These are phyloP conservation scores for Boletus smithii DNA, from an alignment of 1,284 basidiomycete genomes.

Conservation along the genomic window DNA sequence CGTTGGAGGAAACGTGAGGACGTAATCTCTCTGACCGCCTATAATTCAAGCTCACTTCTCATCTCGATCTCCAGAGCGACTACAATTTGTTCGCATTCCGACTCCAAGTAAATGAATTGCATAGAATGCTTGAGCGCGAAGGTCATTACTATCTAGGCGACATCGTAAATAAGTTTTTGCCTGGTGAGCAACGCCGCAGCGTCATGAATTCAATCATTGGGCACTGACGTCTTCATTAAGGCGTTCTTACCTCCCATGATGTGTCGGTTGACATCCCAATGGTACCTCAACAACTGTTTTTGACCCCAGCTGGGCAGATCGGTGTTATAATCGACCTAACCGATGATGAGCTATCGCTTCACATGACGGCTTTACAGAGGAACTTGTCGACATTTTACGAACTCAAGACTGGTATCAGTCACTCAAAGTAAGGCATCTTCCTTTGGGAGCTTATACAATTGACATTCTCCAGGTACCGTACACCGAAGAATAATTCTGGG, in stretches of 20 bases:
- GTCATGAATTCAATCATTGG: not conserved
- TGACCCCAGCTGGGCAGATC: slow-evolving; percentile 78
- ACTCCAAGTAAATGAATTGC: slow-evolving; percentile 41
- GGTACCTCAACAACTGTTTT: slow-evolving; percentile 66
- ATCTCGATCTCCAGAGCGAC: slow-evolving; percentile 49
- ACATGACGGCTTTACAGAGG: slow-evolving; percentile 72
- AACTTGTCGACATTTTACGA: slow-evolving; percentile 63
- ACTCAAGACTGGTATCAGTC: slow-evolving; percentile 59
- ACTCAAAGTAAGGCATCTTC: slow-evolving; percentile 53
- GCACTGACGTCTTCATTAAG: slow-evolving; percentile 33
- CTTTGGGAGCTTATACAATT: not conserved
- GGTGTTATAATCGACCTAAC: slow-evolving; percentile 72
- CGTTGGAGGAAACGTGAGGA: slow-evolving; percentile 74
- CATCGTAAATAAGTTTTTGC: slow-evolving; percentile 64
- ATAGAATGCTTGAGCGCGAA: slow-evolving; percentile 51
- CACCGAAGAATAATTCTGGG: slow-evolving; percentile 55
- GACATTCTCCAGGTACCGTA: slow-evolving; percentile 53
- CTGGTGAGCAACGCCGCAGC: slow-evolving; percentile 41
- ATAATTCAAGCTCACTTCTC: slow-evolving; percentile 1
- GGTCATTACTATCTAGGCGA: slow-evolving; percentile 71
- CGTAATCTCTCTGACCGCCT: not conserved
- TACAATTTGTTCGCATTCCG: slow-evolving; percentile 75
- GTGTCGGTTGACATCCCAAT: slow-evolving; percentile 38
- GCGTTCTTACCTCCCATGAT: slow-evolving; percentile 41
- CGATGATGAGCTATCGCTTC: slow-evolving; percentile 51